A percentile compares a stretch with the other conserved stretches of the same genome.
Evolutionary conservation across 805 yeast species (phyloP).

Genomic region (Lipomyces kockii): DNA sequence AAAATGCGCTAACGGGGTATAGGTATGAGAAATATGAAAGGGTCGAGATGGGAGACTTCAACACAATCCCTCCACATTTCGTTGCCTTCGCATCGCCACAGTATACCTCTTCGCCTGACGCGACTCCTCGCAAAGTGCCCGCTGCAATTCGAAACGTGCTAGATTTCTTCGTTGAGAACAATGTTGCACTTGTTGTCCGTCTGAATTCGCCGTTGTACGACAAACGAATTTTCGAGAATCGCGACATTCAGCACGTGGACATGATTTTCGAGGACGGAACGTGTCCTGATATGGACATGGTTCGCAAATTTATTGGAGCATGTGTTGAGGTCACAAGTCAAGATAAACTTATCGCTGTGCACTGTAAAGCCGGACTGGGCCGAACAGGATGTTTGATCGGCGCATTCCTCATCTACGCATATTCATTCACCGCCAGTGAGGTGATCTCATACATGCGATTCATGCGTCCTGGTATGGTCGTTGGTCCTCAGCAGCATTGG

Average conservation of each 20-base stretch:
- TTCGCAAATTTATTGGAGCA: conserved; percentile 90
- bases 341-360: conserved; percentile 92
- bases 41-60: conserved; percentile 97
- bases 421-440: conserved; percentile 96
- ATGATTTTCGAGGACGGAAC: conserved; percentile 98
- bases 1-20: background rate
- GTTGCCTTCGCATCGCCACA: conserved; percentile 98
- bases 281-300: conserved; percentile 93
- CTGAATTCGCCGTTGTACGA: conserved; percentile 91
- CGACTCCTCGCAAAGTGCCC: conserved; percentile 40
- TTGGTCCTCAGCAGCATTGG: conserved; percentile 99
- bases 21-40: conserved; percentile 79
- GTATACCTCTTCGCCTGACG: conserved; percentile 38
- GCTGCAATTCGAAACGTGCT: conserved; percentile 71
- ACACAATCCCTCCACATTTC: conserved; percentile 87
- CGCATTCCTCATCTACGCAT: conserved; percentile 93
- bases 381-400: conserved; percentile 98
- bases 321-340: conserved; percentile 80
- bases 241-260: conserved; percentile 87
- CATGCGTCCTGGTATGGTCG: conserved; percentile 99
- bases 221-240: conserved; percentile 75
- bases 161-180: conserved; percentile 68
- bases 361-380: conserved; percentile 97
- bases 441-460: conserved; percentile 96
- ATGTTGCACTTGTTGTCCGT: conserved; percentile 88